Evolutionary conservation across 805 yeast species (phyloP), one percentile per base, ranked within the genome.

Genomic region (Candida namnaoensis): DNA sequence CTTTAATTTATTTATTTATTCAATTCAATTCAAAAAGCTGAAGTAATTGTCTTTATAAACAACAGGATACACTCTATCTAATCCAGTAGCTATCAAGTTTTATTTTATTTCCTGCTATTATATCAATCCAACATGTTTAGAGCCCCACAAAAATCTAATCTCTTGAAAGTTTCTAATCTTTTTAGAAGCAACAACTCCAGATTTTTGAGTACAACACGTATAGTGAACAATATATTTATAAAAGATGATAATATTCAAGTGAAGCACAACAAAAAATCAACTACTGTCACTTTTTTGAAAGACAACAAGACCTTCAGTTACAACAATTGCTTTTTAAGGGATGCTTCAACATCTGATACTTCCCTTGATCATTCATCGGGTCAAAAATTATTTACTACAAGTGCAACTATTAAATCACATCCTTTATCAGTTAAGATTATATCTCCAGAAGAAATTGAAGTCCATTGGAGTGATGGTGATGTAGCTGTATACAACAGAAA

Each of bases 351-450:
- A 5, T 61, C 74, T 12, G 47, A 61, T 1, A 52, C 50, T 10
- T 75, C 84, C 0, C 66, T 80, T 5, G 85, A 84, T 47, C 61
- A 66, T 4, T 53, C 58, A 25, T 71, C 85, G 0, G 70, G 71
- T 15, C 90, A 83, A 53, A 83, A 81, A 53, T 53, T 70, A 27
- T 79, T 81, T 58, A 72, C 82, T n/a, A 80, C 88, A 0, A 79
- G 76, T 1, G 54, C 66, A 40, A 58, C 74, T 41, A 51, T 64
- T 43, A 45, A 47, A 44, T 32, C 48, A 47, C 45, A 48, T 50
- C 69, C 82, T 0, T 45, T 47, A 5, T 52, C 47, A 0, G 54
- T 68, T 2, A 70, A 73, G 1, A 50, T 61, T 3, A 46, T 64
- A 1, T 39, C 53, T 1, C 60, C 60, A 19, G 56, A 59, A 4